These are phyloP conservation scores for Nematocida minor DNA, from an alignment of 371 early-diverging fungal genomes.

Conservation along the genomic window DNA sequence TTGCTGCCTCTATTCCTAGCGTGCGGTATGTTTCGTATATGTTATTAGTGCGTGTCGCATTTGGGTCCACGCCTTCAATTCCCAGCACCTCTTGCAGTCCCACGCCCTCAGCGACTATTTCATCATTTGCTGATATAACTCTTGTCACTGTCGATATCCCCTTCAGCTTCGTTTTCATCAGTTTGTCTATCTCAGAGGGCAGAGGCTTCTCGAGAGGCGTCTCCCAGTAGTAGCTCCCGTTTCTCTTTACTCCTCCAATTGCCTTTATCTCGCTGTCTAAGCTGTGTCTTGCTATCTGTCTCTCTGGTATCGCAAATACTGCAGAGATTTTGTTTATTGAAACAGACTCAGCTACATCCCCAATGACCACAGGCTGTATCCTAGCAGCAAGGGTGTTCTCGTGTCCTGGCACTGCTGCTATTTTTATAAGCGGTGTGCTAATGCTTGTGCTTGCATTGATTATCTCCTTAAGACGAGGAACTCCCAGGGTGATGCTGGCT, in stretches of 20 bases:
- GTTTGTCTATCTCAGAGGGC: slow-evolving; percentile 45
- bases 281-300: background rate
- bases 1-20: slow-evolving; percentile 93
- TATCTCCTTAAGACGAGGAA: slow-evolving; percentile 95
- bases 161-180: slow-evolving; percentile 30
- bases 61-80: slow-evolving; percentile 68
- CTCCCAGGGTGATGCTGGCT: slow-evolving; percentile 97
- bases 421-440: slow-evolving; percentile 81
- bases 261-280: slow-evolving; percentile 7
- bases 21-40: slow-evolving; percentile 81
- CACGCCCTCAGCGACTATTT: slow-evolving; percentile 81
- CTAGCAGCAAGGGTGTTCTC: background rate
- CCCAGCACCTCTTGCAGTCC: slow-evolving; percentile 82
- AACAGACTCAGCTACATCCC: slow-evolving; percentile 8
- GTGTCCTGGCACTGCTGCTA: background rate
- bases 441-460: slow-evolving; percentile 70
- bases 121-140: slow-evolving; percentile 63
- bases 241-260: background rate
- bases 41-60: slow-evolving; percentile 77
- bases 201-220: slow-evolving; percentile 14
- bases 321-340: slow-evolving; percentile 8
- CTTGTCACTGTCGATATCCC: slow-evolving; percentile 14
- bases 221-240: slow-evolving; percentile 2
- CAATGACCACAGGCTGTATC: slow-evolving; percentile 12
- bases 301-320: slow-evolving; percentile 3